A percentile compares a stretch with the other conserved stretches of the same genome.
These are phyloP conservation scores for Abelmoschus esculentus DNA, from an alignment of 345 rosid genomes.

Conservation along the genomic window DNA sequence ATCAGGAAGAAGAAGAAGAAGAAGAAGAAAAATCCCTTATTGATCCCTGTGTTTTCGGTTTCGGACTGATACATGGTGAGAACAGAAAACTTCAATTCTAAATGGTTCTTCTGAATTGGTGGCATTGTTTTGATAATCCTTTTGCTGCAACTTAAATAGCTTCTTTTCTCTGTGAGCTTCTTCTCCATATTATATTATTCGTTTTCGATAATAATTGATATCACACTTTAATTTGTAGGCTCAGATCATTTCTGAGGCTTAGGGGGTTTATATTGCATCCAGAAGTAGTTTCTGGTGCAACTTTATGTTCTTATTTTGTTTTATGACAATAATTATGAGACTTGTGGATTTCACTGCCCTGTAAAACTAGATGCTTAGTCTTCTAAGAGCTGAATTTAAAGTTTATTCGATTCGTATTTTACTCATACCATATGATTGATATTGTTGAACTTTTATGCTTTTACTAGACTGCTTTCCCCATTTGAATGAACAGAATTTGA, in stretches of 20 bases:
- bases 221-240: too few relatives aligned
- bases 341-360: not conserved
- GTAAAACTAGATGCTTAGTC: not conserved
- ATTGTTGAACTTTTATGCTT: not conserved
- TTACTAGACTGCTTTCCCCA: not conserved
- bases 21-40: too few relatives aligned
- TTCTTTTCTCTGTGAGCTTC: too few relatives aligned
- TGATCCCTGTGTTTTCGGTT: not conserved
- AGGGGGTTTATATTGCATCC: not conserved
- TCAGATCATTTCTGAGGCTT: not conserved
- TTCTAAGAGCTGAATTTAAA: not conserved
- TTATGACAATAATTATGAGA: not conserved
- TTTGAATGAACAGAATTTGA: not conserved
- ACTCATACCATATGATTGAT: not conserved
- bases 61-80: not conserved
- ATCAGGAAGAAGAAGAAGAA: too few relatives aligned
- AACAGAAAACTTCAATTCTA: not conserved
- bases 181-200: too few relatives aligned
- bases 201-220: too few relatives aligned
- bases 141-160: too few relatives aligned
- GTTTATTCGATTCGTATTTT: not conserved
- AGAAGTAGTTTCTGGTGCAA: not conserved
- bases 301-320: not conserved
- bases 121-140: too few relatives aligned
- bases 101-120: not conserved